Base-by-base conservation (phyloP, 1,139 yeast species). In the Pichia sp. region DNA sequence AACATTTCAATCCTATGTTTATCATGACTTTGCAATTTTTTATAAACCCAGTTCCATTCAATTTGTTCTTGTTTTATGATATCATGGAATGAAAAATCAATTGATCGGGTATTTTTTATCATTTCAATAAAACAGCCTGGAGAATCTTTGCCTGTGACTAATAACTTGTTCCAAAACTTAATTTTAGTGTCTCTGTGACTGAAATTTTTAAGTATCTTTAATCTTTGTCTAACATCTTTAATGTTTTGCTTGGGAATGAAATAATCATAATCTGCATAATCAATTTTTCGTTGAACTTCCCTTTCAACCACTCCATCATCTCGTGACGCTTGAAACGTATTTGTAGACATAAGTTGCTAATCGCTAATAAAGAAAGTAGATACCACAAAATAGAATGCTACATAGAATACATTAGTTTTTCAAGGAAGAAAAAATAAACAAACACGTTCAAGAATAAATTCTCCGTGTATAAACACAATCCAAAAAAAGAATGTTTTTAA, bases 1-100 rank as follows among this genome's bases (percentile, higher is more conserved):
- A 47, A 18, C 35, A 39, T 39, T 21, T 47, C 50, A 19, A 47
- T 31, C 9, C 50, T 16, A 21, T 47, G 49, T 11, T 27, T 37
- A 2, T 29, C 22, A 16, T 24, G 13, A 7, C 27, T 14, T 14
- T 31, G 40, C 13, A 47, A 24, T n/a, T 45, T 47, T 11, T 26
- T 31, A 6, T 37, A 35, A 23, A 45, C 43, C 50, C 50, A 47
- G 11, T 35, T 22, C 31, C 38, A 35, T n/a, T 41, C 41, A 21
- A 26, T 16, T n/a, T 35, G 26, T 3, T 19, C n/a, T 11, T 23
- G 26, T 10, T 27, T 23, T 3, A 25, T 22, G 10, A 11, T 11
- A 32, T 32, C 36, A 16, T 46, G 48, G 25, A 37, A 40, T 13
- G 7, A 26, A 23, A 42, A 30, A 5, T 42, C 38, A 6, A 19